Evolutionary conservation across 2,329 filamentous ascomycete species (phyloP).

Genomic region (Penicillium sp.): DNA sequence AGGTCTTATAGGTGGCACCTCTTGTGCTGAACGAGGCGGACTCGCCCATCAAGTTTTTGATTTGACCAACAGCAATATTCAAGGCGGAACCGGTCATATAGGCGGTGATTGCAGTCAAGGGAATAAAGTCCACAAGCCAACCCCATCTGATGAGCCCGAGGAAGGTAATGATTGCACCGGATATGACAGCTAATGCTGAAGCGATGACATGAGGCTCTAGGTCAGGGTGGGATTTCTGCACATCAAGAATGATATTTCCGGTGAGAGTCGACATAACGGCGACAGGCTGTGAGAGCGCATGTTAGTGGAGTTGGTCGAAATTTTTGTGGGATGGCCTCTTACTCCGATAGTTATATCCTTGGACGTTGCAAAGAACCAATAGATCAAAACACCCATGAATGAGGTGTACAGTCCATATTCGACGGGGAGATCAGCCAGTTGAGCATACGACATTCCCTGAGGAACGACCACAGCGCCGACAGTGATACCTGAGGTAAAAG

Average conservation of each 20-base stretch:
- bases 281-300: constrained; percentile 60
- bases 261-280: constrained; percentile 92
- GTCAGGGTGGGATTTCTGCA: constrained; percentile 53
- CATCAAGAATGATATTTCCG: constrained; percentile 71
- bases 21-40: constrained; percentile 62
- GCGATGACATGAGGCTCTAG: constrained; percentile 68
- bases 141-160: constrained; percentile 77
- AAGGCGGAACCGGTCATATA: constrained; percentile 97
- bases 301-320: constrained; percentile 29
- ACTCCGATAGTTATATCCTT: constrained; percentile 97
- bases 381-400: constrained; percentile 90
- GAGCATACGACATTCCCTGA: constrained; percentile 93
- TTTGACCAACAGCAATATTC: constrained; percentile 79
- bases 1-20: constrained; percentile 72
- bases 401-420: constrained; percentile 91
- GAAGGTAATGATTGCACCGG: constrained; percentile 70
- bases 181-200: constrained; percentile 71
- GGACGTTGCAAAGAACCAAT: constrained; percentile 97
- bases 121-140: constrained; percentile 91
- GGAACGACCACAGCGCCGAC: constrained; percentile 83
- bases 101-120: constrained; percentile 81
- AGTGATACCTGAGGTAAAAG: constrained; percentile 53
- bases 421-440: constrained; percentile 71
- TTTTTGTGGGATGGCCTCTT: constrained; percentile 21
- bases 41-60: constrained; percentile 78